Percentiles rank a stretch among this genome's conserved stretches.
phyloP scores from a whole-genome alignment of 176 grass and related monocot genomes.

The Pharus latifolius region DNA sequence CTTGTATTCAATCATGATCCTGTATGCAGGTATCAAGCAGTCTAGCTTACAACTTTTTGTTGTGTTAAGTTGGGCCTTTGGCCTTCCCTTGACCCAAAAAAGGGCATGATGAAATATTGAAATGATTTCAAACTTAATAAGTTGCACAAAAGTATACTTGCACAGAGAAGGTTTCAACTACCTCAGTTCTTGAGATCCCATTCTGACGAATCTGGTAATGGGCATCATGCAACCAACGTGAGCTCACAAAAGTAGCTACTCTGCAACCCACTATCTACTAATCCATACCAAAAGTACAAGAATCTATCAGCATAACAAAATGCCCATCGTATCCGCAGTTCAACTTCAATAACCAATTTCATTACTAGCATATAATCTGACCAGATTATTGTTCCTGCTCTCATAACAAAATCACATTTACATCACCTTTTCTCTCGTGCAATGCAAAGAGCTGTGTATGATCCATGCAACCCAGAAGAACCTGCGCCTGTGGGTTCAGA shows the following conservation, averaged over 20 bases:
- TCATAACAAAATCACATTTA: too few relatives aligned
- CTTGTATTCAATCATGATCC: neutral
- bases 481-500: too few relatives aligned
- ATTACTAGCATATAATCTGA: neutral
- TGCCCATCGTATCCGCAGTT: neutral
- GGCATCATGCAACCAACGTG: constrained; percentile 52
- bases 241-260: constrained; percentile 35
- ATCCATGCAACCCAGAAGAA: neutral
- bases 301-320: constrained; percentile 11
- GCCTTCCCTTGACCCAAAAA: neutral
- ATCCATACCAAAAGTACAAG: constrained; percentile 34
- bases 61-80: neutral
- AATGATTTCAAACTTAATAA: neutral
- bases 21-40: neutral
- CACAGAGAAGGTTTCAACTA: constrained; percentile 5
- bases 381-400: neutral
- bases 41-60: neutral
- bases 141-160: neutral
- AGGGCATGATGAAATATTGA: neutral
- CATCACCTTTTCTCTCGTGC: neutral
- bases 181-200: constrained; percentile 41
- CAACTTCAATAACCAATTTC: neutral
- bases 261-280: constrained; percentile 66
- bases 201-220: constrained; percentile 50
- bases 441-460: neutral